Conservation (phyloP, 176 grass and related monocot species). For the Urochloa ruziziensis region DNA sequence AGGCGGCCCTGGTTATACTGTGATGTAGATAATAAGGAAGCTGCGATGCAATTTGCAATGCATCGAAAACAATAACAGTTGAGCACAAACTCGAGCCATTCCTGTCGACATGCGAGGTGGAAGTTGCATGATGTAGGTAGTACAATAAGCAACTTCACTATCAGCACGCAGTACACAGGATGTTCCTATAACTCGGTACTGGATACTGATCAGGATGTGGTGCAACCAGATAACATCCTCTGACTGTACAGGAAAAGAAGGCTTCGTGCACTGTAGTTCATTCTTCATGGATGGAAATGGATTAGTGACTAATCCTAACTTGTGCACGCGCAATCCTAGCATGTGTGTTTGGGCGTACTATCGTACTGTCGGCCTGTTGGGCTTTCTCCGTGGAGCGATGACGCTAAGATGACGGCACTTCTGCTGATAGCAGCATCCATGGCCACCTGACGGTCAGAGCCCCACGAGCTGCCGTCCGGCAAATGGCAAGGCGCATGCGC, state of each 20-base stretch:
- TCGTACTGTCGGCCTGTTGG: too few relatives aligned
- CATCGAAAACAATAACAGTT: not conserved
- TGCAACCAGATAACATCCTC: not conserved
- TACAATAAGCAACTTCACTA: not conserved
- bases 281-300: too few relatives aligned
- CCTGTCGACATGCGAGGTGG: not conserved
- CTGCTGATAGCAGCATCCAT: too few relatives aligned
- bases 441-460: too few relatives aligned
- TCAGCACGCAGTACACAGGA: not conserved
- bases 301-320: too few relatives aligned
- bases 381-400: too few relatives aligned
- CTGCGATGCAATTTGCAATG: not conserved
- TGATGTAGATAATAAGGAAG: constrained; percentile 53
- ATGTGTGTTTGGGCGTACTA: too few relatives aligned
- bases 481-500: too few relatives aligned
- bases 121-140: not conserved
- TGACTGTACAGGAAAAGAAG: not conserved
- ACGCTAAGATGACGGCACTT: too few relatives aligned
- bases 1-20: constrained; percentile 79
- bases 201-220: not conserved
- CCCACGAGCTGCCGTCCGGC: too few relatives aligned
- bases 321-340: too few relatives aligned
- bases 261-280: too few relatives aligned
- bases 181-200: not conserved
- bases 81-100: not conserved